Conservation (phyloP, 2,329 filamentous ascomycete genomes). For the Cladosporium sp. region DNA sequence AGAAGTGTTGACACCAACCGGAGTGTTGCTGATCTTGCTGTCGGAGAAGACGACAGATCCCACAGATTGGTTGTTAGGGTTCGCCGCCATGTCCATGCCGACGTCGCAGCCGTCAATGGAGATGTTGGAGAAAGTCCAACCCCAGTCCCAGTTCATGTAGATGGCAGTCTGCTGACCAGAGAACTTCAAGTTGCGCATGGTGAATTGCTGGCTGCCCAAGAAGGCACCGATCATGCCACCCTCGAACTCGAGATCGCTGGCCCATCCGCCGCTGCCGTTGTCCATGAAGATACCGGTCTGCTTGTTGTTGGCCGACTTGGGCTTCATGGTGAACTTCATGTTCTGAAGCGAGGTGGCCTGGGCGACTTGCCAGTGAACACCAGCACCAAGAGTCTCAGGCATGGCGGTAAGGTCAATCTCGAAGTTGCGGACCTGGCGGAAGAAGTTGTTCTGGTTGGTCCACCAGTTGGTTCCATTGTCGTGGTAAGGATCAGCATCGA, state of each 20-base stretch:
- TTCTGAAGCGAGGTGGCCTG: conserved; percentile 60
- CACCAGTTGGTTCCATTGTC: conserved; percentile 48
- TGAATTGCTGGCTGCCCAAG: conserved; percentile 63
- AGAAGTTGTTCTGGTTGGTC: conserved; percentile 55
- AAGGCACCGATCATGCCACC: conserved; percentile 58
- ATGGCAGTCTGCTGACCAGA: conserved; percentile 47
- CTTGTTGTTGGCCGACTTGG: conserved; percentile 40
- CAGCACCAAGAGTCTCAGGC: conserved; percentile 31
- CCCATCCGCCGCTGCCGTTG: conserved; percentile 40
- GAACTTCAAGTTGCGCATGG: conserved; percentile 48
- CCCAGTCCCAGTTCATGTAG: conserved; percentile 54
- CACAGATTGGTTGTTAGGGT: conserved; percentile 60
- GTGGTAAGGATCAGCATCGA: conserved; percentile 83
- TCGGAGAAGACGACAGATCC: conserved; percentile 83
- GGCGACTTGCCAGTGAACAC: conserved; percentile 52
- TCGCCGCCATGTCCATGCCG: conserved; percentile 48
- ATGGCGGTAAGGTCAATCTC: conserved; percentile 45
- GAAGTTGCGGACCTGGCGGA: conserved; percentile 53
- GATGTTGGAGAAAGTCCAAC: conserved; percentile 46
- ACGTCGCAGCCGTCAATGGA: conserved; percentile 44
- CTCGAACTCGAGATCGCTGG: conserved; percentile 57
- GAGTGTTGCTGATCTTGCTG: conserved; percentile 71
- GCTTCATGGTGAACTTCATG: conserved; percentile 54
- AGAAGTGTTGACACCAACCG: conserved; percentile 68
- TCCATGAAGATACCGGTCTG: conserved; percentile 43